phyloP scores from a whole-genome alignment of 352 stramenopile species.

The Pythium vanterpoolii region DNA sequence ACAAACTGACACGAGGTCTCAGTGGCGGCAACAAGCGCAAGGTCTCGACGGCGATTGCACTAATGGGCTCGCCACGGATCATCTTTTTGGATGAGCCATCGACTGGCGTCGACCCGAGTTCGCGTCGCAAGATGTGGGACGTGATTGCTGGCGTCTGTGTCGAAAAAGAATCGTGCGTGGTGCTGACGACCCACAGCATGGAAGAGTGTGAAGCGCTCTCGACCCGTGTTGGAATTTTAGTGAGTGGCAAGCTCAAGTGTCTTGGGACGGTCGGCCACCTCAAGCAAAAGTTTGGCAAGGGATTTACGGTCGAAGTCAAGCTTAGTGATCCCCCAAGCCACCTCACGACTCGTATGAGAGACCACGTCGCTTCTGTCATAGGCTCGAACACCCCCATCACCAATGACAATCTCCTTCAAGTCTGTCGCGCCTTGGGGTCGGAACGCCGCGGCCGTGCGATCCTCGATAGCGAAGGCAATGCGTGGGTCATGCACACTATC shows the following conservation, averaged over 20 bases:
- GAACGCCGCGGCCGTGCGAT: constrained; percentile 39
- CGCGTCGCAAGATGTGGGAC: constrained; percentile 88
- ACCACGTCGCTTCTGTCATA: constrained; percentile 10
- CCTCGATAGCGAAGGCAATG: constrained; percentile 66
- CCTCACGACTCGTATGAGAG: constrained; percentile 44
- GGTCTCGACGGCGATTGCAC: constrained; percentile 93
- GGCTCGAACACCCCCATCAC: constrained; percentile 16
- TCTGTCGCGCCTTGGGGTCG: constrained; percentile 33
- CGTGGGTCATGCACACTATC: background rate
- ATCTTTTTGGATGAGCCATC: constrained; percentile 96
- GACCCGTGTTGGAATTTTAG: constrained; percentile 34
- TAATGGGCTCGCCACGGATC: constrained; percentile 91
- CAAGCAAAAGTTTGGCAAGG: constrained; percentile 89
- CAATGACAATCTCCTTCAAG: constrained; percentile 33
- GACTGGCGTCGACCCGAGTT: constrained; percentile 92
- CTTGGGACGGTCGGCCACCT: constrained; percentile 81
- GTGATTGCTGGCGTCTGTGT: constrained; percentile 68
- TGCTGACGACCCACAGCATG: constrained; percentile 44
- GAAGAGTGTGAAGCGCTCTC: constrained; percentile 38
- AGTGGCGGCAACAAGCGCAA: constrained; percentile 95
- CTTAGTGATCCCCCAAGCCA: constrained; percentile 28
- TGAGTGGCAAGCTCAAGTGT: constrained; percentile 31
- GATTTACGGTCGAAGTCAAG: constrained; percentile 80
- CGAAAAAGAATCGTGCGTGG: constrained; percentile 22
- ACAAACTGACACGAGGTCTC: constrained; percentile 40